phyloP scores from a whole-genome alignment of 352 stramenopile species.

The Chrysophaeum taylorii region DNA sequence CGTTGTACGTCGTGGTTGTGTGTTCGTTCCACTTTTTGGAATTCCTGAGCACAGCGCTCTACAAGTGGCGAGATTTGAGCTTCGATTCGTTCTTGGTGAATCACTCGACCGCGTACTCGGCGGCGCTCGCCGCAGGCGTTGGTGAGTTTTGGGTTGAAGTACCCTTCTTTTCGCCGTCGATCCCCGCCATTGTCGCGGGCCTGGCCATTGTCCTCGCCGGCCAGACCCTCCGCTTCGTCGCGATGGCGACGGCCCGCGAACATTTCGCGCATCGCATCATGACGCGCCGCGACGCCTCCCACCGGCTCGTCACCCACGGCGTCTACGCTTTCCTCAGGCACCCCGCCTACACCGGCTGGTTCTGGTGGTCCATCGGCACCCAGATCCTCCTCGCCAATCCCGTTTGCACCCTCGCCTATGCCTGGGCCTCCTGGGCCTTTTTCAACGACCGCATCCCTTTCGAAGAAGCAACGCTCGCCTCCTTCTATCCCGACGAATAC shows the following conservation, averaged over 20 bases:
- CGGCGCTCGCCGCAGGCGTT: slow-evolving; percentile 36
- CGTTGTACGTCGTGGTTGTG: slow-evolving; percentile 38
- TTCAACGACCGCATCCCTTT: slow-evolving; percentile 86
- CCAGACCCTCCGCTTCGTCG: slow-evolving; percentile 69
- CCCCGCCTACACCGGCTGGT: slow-evolving; percentile 90
- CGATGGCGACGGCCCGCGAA: slow-evolving; percentile 79
- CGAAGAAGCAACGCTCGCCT: slow-evolving; percentile 75
- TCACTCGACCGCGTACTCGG: slow-evolving; percentile 48
- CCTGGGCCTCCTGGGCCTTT: slow-evolving; percentile 77
- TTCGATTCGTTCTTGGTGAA: slow-evolving; percentile 53
- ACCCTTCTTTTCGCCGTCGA: slow-evolving; percentile 47
- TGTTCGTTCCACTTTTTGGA: slow-evolving; percentile 51
- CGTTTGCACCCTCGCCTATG: slow-evolving; percentile 67
- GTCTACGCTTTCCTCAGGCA: slow-evolving; percentile 81
- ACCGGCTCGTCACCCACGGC: slow-evolving; percentile 79
- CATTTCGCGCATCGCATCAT: slow-evolving; percentile 94
- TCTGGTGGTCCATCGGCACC: slow-evolving; percentile 85
- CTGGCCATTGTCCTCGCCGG: slow-evolving; percentile 57
- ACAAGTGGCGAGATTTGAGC: slow-evolving; percentile 40
- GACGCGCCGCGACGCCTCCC: slow-evolving; percentile 71
- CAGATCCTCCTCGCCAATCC: slow-evolving; percentile 83
- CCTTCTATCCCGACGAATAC: slow-evolving; percentile 83
- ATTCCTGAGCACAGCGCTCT: slow-evolving; percentile 52
- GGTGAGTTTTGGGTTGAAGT: slow-evolving; percentile 70
- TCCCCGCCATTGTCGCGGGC: slow-evolving; percentile 40